Percentiles rank a stretch among this genome's conserved stretches.
Evolutionary conservation across 306 rosid genomes (phyloP).

Genomic region (Coriaria nepalensis): DNA sequence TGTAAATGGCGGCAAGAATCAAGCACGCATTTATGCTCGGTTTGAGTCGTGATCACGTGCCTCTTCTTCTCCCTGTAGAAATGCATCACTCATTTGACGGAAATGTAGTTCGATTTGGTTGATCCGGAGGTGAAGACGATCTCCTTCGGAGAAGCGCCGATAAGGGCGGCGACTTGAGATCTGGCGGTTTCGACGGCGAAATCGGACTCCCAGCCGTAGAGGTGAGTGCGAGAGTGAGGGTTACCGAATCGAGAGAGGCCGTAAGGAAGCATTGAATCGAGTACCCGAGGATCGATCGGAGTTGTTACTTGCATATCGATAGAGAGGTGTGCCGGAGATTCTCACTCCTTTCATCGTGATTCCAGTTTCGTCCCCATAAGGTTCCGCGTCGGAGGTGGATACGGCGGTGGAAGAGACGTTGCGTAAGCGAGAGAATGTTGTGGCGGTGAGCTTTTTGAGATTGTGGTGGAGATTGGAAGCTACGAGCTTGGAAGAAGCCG

Average conservation of each 20-base stretch:
- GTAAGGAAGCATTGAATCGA: slow-evolving; percentile 86
- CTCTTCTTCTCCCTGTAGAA: slow-evolving; percentile 74
- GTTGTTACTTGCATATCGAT: slow-evolving; percentile 85
- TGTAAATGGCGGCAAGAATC: slow-evolving; percentile 90
- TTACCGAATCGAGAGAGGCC: slow-evolving; percentile 58
- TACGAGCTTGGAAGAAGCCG: slow-evolving; percentile 26
- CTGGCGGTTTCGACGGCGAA: slow-evolving; percentile 72
- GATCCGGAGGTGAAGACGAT: slow-evolving; percentile 85
- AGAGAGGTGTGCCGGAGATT: slow-evolving; percentile 64
- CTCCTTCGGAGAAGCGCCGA: slow-evolving; percentile 74
- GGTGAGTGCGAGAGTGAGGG: slow-evolving; percentile 87
- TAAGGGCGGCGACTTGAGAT: slow-evolving; percentile 51
- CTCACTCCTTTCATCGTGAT: slow-evolving; percentile 63
- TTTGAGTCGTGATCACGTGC: slow-evolving; percentile 76
- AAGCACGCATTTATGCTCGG: slow-evolving; percentile 95
- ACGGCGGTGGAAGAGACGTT: slow-evolving; percentile 23
- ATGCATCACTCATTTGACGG: slow-evolving; percentile 68
- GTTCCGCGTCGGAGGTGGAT: slow-evolving; percentile 14
- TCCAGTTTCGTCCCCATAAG: slow-evolving; percentile 33
- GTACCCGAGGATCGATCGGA: slow-evolving; percentile 81
- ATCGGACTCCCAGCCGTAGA: slow-evolving; percentile 95
- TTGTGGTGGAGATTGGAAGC: slow-evolving; percentile 39
- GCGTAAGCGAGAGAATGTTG: slow-evolving; percentile 7
- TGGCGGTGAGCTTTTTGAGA: slow-evolving; percentile 6
- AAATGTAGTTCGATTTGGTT: slow-evolving; percentile 76